Evolutionary conservation across 148 eudicot species (phyloP).

Genomic region (Rhododendron griersonianum): DNA sequence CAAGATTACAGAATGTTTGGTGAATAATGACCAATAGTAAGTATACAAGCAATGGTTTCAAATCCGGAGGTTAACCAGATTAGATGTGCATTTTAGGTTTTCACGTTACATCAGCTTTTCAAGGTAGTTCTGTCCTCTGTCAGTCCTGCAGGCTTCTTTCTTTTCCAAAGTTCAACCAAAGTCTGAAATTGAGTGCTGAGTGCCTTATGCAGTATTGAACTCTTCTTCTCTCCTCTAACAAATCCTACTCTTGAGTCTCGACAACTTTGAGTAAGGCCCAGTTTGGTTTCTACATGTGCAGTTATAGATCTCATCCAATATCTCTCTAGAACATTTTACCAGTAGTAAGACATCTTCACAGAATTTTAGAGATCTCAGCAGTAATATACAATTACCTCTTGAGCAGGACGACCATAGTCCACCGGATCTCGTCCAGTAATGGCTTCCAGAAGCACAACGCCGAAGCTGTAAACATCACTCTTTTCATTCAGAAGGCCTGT

Average conservation of each 20-base stretch:
- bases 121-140: background rate
- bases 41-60: background rate
- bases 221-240: background rate
- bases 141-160: background rate
- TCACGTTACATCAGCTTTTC: background rate
- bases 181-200: background rate
- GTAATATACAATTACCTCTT: slow-evolving; percentile 38
- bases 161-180: background rate
- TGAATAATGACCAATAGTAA: background rate
- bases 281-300: background rate
- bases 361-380: background rate
- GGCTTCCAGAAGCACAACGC: slow-evolving; percentile 59
- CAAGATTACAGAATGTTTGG: background rate
- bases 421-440: slow-evolving; percentile 75
- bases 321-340: background rate
- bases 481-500: slow-evolving; percentile 73
- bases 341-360: background rate
- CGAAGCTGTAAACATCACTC: slow-evolving; percentile 78
- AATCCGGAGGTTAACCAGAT: background rate
- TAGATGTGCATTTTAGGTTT: background rate
- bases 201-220: background rate
- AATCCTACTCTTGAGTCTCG: background rate
- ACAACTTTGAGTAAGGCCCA: background rate
- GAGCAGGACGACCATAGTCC: slow-evolving; percentile 62
- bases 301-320: background rate